Evolutionary conservation across 1,284 basidiomycete genomes (phyloP), one percentile per base, ranked within the genome.

Genomic region (Sphagnurus paluster): DNA sequence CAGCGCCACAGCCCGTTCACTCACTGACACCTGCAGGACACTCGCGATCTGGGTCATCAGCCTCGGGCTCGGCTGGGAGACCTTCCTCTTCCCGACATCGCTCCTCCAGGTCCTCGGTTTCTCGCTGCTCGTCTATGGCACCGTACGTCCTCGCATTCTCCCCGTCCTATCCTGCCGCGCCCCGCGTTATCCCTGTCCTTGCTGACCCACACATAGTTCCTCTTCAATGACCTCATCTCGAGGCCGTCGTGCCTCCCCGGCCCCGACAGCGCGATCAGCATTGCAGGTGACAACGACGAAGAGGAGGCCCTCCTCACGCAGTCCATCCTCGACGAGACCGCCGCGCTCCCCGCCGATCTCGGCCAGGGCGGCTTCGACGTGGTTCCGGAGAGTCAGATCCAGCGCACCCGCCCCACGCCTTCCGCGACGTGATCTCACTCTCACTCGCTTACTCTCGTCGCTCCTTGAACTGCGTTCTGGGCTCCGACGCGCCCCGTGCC

Each of bases 1-100:
- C 52, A 92, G 84, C 65, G 93, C 93, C 30, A 95, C 92, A 1
- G 90, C 90, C 16, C 79, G 93, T 50, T 90, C 85, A 50, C 80
- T 97, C 40, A 93, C 95, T 37, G 97, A 99, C 66, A 97, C 96
- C 4, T 98, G 94, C 72, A 80, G 97, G 56, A 98, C 97, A 1
- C 76, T 99, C 46, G 85, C 85, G 17, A 99, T 96, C 61, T 96
- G 90, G 90, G 69, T 93, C 48, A 76, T 97, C 57, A 91, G 88
- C 56, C 75, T 98, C 40, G 79, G 74, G 2, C 70, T 98, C 25
- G 96, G 96, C 0, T 99, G 97, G 97, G 97, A 99, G 70, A 74
- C 74, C 44, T 76, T 99, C 48, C 62, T 89, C 25, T 90, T 83
- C 69, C 90, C 92, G 2, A 83, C 87, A 56, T 92, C 91, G 3